Evolutionary conservation across 1,284 basidiomycete genomes (phyloP).

Genomic region (Athelia sp.): DNA sequence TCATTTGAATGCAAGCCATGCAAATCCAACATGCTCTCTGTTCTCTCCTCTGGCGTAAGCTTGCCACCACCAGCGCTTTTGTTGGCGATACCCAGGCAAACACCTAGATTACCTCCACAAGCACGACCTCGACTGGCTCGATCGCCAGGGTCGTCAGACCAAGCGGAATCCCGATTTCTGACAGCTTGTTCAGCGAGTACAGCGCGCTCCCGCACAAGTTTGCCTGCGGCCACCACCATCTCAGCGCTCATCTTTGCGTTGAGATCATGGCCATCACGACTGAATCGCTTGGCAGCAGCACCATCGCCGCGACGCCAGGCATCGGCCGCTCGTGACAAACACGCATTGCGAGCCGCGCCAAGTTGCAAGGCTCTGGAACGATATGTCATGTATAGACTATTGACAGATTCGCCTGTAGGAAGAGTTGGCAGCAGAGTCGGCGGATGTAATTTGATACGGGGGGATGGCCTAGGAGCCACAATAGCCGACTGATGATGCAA

Average conservation of each 20-base stretch:
- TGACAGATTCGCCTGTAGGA: conserved; percentile 75
- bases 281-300: conserved; percentile 90
- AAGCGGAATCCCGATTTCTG: conserved; percentile 57
- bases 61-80: conserved; percentile 48
- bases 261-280: conserved; percentile 87
- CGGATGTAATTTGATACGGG: conserved; percentile 76
- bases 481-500: conserved; percentile 62
- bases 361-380: conserved; percentile 84
- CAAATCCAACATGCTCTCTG: conserved; percentile 76
- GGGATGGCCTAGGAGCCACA: conserved; percentile 80
- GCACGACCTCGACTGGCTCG: conserved; percentile 69
- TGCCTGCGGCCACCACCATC: conserved; percentile 74
- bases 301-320: conserved; percentile 94
- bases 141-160: conserved; percentile 85
- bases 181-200: conserved; percentile 74
- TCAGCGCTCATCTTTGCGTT: conserved; percentile 87
- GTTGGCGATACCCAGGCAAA: conserved; percentile 79
- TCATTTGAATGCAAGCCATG: conserved; percentile 90
- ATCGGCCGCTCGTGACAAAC: conserved; percentile 91
- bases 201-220: conserved; percentile 79
- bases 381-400: conserved; percentile 82
- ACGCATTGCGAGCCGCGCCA: conserved; percentile 90
- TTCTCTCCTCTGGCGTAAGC: conserved; percentile 74
- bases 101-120: conserved; percentile 80
- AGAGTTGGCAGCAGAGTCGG: conserved; percentile 87